Evolutionary conservation across 2,329 filamentous ascomycete species (phyloP).

Genomic region (Apiospora phragmitis): DNA sequence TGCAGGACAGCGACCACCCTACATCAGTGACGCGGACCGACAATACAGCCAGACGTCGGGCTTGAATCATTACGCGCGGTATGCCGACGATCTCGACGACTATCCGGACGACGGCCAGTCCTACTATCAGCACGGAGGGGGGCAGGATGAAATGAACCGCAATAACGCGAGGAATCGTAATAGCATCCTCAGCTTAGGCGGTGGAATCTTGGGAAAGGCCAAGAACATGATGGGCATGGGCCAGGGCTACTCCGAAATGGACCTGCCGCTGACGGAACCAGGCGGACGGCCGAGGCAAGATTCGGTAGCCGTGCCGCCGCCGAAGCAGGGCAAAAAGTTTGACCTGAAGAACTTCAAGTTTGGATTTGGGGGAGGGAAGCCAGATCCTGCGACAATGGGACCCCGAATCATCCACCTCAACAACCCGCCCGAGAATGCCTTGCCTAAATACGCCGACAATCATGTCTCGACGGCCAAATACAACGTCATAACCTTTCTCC

Average conservation of each 20-base stretch:
- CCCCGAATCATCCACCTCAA: conserved; percentile 94
- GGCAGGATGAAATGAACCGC: conserved; percentile 44
- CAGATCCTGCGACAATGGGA: conserved; percentile 86
- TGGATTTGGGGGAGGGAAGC: conserved; percentile 80
- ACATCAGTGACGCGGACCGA: conserved; percentile 40
- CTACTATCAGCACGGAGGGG: conserved; percentile 75
- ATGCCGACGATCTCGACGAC: conserved; percentile 86
- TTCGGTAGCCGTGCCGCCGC: conserved; percentile 29
- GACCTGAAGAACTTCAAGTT: conserved; percentile 84
- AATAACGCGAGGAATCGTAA: conserved; percentile 74
- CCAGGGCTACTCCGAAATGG: conserved; percentile 90
- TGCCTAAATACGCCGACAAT: conserved; percentile 92
- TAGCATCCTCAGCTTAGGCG: conserved; percentile 83
- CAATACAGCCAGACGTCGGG: conserved; percentile 76
- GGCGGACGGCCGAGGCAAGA: conserved; percentile 41
- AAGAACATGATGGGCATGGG: conserved; percentile 92
- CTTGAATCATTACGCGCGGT: conserved; percentile 84
- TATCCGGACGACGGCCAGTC: conserved; percentile 76
- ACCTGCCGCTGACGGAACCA: conserved; percentile 84
- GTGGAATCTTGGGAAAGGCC: conserved; percentile 80
- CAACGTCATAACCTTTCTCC: conserved; percentile 88
- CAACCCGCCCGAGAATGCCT: conserved; percentile 88
- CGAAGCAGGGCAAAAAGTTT: conserved; percentile 58
- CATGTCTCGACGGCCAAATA: conserved; percentile 98
- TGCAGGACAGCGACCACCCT: conserved; percentile 40